Evolutionary conservation across 176 grass and related monocot genomes (phyloP).

Genomic region (Paspalum vaginatum): DNA sequence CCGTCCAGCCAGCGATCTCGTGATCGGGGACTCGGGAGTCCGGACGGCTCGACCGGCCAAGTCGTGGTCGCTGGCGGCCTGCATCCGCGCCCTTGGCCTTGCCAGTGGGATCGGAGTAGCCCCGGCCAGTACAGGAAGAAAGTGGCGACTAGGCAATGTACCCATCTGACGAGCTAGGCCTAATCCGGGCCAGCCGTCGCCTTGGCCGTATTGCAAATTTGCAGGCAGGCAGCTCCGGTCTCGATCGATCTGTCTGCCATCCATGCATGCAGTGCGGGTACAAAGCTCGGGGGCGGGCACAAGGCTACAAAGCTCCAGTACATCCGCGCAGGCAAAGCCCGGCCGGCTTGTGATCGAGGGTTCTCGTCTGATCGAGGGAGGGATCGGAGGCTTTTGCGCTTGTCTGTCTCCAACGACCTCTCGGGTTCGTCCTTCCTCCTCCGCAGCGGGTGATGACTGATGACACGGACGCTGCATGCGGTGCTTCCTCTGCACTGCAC

Average conservation of each 20-base stretch:
- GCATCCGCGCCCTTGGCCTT: no score
- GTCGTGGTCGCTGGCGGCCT: no score
- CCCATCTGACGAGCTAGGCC: conserved; percentile 4
- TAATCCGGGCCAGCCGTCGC: conserved; percentile 5
- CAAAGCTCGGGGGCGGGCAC: no score
- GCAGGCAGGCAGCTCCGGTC: not conserved
- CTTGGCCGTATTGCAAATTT: conserved; percentile 6
- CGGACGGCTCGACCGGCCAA: not conserved
- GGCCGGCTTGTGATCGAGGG: no score
- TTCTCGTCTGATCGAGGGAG: no score
- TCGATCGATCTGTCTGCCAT: not conserved
- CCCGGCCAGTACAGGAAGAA: not conserved
- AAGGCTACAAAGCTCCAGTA: no score
- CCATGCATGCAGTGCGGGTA: not conserved
- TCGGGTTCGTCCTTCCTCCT: not conserved
- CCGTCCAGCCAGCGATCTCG: not conserved
- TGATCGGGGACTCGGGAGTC: not conserved
- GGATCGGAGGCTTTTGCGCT: no score
- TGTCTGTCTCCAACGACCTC: no score
- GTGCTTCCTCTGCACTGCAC: not conserved
- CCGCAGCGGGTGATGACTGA: no score
- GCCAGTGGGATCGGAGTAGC: not conserved
- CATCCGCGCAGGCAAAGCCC: no score
- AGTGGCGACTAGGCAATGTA: not conserved
- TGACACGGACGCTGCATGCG: no score